Evolutionary conservation across 2,329 filamentous ascomycete genomes (phyloP), one percentile per base, ranked within the genome.

Genomic region (Pseudocercospora pini-densiflorae): DNA sequence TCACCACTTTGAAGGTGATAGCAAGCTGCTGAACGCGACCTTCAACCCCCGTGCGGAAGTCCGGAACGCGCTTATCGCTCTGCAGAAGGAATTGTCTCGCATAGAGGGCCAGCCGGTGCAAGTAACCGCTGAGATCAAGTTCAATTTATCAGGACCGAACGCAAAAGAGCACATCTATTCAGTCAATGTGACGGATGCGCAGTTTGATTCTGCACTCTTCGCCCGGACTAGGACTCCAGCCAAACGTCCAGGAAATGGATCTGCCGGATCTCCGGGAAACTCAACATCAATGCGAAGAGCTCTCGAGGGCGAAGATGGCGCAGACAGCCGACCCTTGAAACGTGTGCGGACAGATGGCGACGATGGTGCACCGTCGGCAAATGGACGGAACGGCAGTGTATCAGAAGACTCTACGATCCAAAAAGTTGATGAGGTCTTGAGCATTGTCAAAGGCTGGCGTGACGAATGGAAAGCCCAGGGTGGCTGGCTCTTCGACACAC

Each of bases 401-500:
- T 68, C 67, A 14, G 69, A 68, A 7, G 63, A 70, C 9, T 31
- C 57, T 3, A 68, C 63, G 5, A 24, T 45, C n/a, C 64, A 66
- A 65, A 65, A 62, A 3, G 23, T 70, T 4, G 55, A 68, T 24
- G 69, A 71, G 19, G 24, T 71, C 3, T 29, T 63, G 23, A 67
- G 27, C 12, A 68, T 67, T 12, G 51, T 72, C 27, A 61, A 68
- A 16, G 64, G 43, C 21, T 76, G 74, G 74, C 70, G 73, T 45
- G 54, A 65, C 33, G 71, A 76, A 59, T 75, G 74, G 74, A 68
- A 64, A 5, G 66, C 66, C n/a, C 72, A 76, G 64, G 73, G 72
- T 21, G 73, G 73, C 36, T 76, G 73, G 73, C 68, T 75, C 16
- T 76, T 73, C 61, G 74, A 75, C 60, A 71, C 59, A 3, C 51